Percentiles rank a stretch among this genome's conserved stretches.
These are phyloP conservation scores for Verticillium isaacii DNA, from an alignment of 2,329 filamentous ascomycete genomes.

Conservation along the genomic window DNA sequence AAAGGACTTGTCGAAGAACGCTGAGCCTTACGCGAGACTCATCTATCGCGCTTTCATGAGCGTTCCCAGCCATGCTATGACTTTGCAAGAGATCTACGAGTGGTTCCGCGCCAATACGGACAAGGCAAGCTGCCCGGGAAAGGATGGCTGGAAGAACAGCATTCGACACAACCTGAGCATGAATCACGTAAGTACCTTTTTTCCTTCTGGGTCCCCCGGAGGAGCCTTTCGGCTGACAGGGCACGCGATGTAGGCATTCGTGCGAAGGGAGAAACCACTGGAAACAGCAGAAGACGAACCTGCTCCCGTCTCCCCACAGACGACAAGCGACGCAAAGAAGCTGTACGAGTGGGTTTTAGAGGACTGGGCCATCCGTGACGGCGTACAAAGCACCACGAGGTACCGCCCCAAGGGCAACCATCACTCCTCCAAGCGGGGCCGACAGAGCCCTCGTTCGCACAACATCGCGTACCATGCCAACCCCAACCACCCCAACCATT, in stretches of 20 bases:
- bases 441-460: slow-evolving; percentile 15
- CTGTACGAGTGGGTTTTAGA: slow-evolving; percentile 74
- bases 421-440: slow-evolving; percentile 11
- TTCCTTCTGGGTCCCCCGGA: background rate
- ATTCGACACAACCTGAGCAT: slow-evolving; percentile 95
- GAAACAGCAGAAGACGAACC: slow-evolving; percentile 24
- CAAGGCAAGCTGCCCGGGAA: slow-evolving; percentile 60
- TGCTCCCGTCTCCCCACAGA: slow-evolving; percentile 36
- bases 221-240: background rate
- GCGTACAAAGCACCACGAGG: slow-evolving; percentile 81
- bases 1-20: slow-evolving; percentile 14
- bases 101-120: slow-evolving; percentile 83
- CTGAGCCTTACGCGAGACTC: slow-evolving; percentile 75
- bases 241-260: slow-evolving; percentile 27
- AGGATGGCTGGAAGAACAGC: slow-evolving; percentile 85
- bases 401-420: slow-evolving; percentile 33
- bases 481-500: slow-evolving; percentile 17
- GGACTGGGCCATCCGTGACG: slow-evolving; percentile 60
- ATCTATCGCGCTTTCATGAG: slow-evolving; percentile 73
- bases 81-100: slow-evolving; percentile 80
- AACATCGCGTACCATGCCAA: slow-evolving; percentile 5
- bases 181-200: slow-evolving; percentile 64
- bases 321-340: slow-evolving; percentile 44
- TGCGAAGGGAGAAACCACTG: slow-evolving; percentile 37
- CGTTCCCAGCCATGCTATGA: slow-evolving; percentile 63